phyloP scores from a whole-genome alignment of 176 grass and related monocot genomes.

The Bromus sterilis region DNA sequence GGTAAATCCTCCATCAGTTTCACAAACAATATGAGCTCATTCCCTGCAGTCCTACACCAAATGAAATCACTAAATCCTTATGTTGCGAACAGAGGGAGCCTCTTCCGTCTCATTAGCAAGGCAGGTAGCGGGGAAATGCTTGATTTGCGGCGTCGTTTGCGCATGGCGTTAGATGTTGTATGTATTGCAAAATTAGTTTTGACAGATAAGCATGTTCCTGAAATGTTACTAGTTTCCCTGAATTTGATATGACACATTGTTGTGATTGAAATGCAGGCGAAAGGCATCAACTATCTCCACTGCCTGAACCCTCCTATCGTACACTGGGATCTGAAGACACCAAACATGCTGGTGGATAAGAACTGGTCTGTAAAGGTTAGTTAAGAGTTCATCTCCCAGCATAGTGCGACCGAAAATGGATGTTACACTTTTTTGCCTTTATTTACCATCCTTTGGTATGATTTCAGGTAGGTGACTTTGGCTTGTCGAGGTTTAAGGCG shows the following conservation, averaged over 20 bases:
- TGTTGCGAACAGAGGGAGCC: conserved; percentile 67
- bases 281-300: conserved; percentile 95
- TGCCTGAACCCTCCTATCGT: conserved; percentile 95
- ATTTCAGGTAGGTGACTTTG: conserved; percentile 89
- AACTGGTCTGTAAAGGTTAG: conserved; percentile 96
- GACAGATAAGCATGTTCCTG: not conserved
- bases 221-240: not conserved
- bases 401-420: not conserved
- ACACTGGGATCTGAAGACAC: conserved; percentile 96
- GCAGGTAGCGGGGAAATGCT: conserved; percentile 64
- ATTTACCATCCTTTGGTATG: conserved; percentile 21
- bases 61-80: not conserved
- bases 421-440: conserved; percentile 16
- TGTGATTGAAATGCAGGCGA: conserved; percentile 56
- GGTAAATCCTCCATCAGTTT: conserved; percentile 24
- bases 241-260: not conserved
- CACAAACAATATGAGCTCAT: not conserved
- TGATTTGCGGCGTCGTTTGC: conserved; percentile 65
- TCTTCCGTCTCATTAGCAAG: conserved; percentile 76
- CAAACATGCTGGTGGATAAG: conserved; percentile 92
- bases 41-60: conserved; percentile 2
- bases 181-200: conserved; percentile 1
- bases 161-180: conserved; percentile 91
- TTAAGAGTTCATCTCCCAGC: not conserved
- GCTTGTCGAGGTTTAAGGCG: conserved; percentile 97